These are phyloP conservation scores for Capronia coronata DNA, from an alignment of 2,329 filamentous ascomycete species.

Conservation along the genomic window DNA sequence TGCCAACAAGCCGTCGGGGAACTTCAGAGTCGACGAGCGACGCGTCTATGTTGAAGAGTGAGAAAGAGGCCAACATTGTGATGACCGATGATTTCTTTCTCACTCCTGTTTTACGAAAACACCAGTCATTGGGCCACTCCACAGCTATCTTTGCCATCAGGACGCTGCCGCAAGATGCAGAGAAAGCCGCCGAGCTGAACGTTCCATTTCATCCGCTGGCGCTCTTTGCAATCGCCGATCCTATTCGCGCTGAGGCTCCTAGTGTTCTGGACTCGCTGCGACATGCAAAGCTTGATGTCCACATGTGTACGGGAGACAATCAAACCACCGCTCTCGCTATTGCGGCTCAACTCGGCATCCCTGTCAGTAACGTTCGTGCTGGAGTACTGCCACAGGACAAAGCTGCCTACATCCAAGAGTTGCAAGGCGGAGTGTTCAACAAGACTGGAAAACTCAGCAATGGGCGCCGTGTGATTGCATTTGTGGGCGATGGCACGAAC, in stretches of 20 bases:
- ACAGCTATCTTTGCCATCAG: conserved; percentile 42
- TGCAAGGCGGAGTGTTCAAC: conserved; percentile 42
- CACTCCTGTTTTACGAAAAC: conserved; percentile 8
- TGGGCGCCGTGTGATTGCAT: conserved; percentile 58
- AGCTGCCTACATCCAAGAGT: conserved; percentile 38
- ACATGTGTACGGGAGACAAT: conserved; percentile 93
- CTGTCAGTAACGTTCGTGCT: conserved; percentile 67
- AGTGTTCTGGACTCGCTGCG: conserved; percentile 60
- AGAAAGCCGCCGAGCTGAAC: background rate
- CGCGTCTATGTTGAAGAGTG: background rate
- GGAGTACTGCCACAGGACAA: conserved; percentile 83
- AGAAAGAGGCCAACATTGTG: background rate
- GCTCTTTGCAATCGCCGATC: conserved; percentile 71
- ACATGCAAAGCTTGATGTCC: conserved; percentile 59
- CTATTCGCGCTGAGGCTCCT: conserved; percentile 66
- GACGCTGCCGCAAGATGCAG: conserved; percentile 19
- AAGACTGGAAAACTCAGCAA: background rate
- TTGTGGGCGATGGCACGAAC: conserved; percentile 84
- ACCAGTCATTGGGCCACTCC: conserved; percentile 36
- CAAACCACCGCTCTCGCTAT: conserved; percentile 75
- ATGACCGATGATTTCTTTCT: conserved; percentile 15
- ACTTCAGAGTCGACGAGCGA: background rate
- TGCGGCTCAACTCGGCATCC: conserved; percentile 68
- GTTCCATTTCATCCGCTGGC: conserved; percentile 49
- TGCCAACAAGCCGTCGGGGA: too few species aligned